phyloP scores from a whole-genome alignment of 2,329 filamentous ascomycete genomes.

The Emmonsiellopsis sp. region DNA sequence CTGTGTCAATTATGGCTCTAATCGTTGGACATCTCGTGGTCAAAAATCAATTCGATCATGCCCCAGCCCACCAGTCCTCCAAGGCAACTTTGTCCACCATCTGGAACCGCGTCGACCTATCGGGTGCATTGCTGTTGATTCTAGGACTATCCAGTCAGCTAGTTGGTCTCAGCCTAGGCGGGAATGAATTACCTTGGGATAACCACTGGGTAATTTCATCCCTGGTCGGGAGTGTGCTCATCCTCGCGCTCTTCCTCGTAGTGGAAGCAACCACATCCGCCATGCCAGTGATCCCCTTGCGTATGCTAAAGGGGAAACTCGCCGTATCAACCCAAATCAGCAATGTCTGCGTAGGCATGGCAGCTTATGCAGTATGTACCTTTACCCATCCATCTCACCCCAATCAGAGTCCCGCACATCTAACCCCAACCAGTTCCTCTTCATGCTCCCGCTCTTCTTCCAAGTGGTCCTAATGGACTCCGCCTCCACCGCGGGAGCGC shows the following conservation, averaged over 20 bases:
- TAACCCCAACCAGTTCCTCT: slow-evolving; percentile 29
- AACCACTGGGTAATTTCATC: slow-evolving; percentile 32
- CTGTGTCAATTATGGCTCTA: slow-evolving; percentile 48
- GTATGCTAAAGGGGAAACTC: slow-evolving; percentile 46
- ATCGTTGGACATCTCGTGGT: slow-evolving; percentile 46
- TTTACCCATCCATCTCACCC: too few relatives aligned
- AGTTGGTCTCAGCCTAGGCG: slow-evolving; percentile 35
- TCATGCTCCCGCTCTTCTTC: slow-evolving; percentile 38
- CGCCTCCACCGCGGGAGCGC: slow-evolving; percentile 34
- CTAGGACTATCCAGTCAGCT: slow-evolving; percentile 48
- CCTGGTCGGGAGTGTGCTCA: slow-evolving; percentile 26
- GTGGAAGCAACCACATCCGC: slow-evolving; percentile 34
- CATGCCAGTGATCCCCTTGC: slow-evolving; percentile 35
- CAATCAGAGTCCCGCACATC: not conserved
- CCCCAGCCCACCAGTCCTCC: slow-evolving; percentile 3
- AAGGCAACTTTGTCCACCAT: slow-evolving; percentile 27
- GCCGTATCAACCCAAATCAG: slow-evolving; percentile 48
- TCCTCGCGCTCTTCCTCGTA: slow-evolving; percentile 28
- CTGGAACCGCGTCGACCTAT: slow-evolving; percentile 50
- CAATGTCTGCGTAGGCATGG: slow-evolving; percentile 52
- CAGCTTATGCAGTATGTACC: slow-evolving; percentile 47
- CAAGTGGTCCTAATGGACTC: slow-evolving; percentile 33
- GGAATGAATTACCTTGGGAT: slow-evolving; percentile 37
- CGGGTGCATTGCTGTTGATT: slow-evolving; percentile 49
- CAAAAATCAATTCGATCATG: slow-evolving; percentile 26